Evolutionary conservation across 176 grass and related monocot genomes (phyloP).

Genomic region (Guadua angustifolia): DNA sequence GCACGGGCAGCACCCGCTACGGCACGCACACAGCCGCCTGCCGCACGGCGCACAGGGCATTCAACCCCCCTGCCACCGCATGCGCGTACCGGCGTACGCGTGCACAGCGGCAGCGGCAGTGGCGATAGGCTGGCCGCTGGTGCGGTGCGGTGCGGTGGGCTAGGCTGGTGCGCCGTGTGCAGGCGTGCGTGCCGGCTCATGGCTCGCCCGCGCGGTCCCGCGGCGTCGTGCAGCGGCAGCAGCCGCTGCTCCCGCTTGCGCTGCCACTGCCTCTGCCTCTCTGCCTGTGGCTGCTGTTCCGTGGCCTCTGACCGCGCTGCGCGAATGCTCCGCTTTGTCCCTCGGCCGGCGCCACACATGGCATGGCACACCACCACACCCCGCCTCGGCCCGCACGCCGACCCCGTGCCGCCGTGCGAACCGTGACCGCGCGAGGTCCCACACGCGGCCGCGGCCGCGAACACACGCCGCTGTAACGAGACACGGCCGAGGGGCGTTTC

Average conservation of each 20-base stretch:
- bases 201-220: not conserved
- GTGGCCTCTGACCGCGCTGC: conserved; percentile 30
- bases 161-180: not conserved
- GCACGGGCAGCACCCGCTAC: not conserved
- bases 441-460: too few relatives aligned
- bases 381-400: conserved; percentile 31
- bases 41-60: not conserved
- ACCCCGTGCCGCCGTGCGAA: not conserved
- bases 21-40: not conserved
- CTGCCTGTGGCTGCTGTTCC: not conserved
- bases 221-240: not conserved
- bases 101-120: not conserved
- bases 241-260: conserved; percentile 10
- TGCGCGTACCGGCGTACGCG: not conserved
- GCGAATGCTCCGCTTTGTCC: conserved; percentile 62
- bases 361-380: too few relatives aligned
- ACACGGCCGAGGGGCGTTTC: not conserved
- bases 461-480: not conserved
- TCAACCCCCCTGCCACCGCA: not conserved
- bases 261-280: not conserved
- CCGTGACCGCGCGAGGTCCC: not conserved
- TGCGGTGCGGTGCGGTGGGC: not conserved
- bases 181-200: not conserved
- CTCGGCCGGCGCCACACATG: not conserved
- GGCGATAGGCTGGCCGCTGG: not conserved